A percentile compares a stretch with the other conserved stretches of the same genome.
These are phyloP conservation scores for Arthroderma sp. DNA, from an alignment of 2,329 filamentous ascomycete species.

Conservation along the genomic window DNA sequence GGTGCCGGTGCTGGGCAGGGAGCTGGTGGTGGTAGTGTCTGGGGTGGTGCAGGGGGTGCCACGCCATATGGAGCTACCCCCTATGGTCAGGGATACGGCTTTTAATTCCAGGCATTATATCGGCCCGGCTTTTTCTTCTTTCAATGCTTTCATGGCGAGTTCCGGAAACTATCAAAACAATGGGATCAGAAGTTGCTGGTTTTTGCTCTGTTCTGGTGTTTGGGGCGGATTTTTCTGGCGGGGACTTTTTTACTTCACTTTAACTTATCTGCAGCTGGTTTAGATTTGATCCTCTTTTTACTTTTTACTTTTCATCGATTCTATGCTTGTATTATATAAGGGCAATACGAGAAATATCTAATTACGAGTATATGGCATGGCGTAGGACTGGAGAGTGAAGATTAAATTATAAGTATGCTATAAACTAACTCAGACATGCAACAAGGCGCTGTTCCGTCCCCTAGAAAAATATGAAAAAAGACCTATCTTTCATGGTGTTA, in stretches of 20 bases:
- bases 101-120: constrained; percentile 12
- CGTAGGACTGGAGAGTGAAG: no score
- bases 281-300: not conserved
- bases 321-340: not conserved
- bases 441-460: no score
- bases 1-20: constrained; percentile 10
- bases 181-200: not conserved
- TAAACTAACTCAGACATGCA: no score
- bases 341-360: not conserved
- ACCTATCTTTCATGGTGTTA: not conserved
- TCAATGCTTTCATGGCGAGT: not conserved
- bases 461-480: no score
- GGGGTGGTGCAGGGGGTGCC: constrained; percentile 46
- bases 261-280: not conserved
- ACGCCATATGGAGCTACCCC: constrained; percentile 51
- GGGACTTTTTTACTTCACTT: not conserved
- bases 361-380: no score
- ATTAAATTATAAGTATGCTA: no score
- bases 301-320: not conserved
- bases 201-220: not conserved
- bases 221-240: not conserved
- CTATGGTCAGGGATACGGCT: constrained; percentile 40
- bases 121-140: not conserved
- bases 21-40: constrained; percentile 41
- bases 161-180: not conserved